phyloP scores from a whole-genome alignment of 2,329 filamentous ascomycete species.

The Didymella glomerata region DNA sequence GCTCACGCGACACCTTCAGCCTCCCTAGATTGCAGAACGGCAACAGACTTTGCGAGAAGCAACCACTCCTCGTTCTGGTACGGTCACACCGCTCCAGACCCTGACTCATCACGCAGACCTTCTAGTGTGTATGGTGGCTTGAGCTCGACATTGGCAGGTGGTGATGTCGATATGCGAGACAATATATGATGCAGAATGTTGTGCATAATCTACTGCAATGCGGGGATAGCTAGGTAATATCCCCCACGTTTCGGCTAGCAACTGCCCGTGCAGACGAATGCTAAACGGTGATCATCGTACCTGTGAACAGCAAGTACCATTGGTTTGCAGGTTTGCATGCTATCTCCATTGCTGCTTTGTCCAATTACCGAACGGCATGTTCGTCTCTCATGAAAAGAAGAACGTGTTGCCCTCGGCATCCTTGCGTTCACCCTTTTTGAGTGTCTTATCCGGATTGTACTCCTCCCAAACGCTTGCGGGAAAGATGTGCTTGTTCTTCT shows the following conservation, averaged over 20 bases:
- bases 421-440: slow-evolving; percentile 77
- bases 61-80: slow-evolving; percentile 12
- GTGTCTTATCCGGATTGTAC: slow-evolving; percentile 90
- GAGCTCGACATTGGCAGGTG: slow-evolving; percentile 21
- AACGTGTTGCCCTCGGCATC: slow-evolving; percentile 92
- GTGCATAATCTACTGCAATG: slow-evolving; percentile 10
- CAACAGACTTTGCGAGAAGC: neutral
- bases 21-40: slow-evolving; percentile 2
- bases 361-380: too few species aligned
- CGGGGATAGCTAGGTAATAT: neutral
- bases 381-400: slow-evolving; percentile 63
- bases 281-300: neutral
- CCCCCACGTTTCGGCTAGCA: neutral
- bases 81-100: slow-evolving; percentile 39
- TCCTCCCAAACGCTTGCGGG: slow-evolving; percentile 95
- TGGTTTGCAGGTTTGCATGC: neutral
- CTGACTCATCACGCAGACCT: slow-evolving; percentile 25
- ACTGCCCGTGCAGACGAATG: neutral
- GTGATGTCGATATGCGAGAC: slow-evolving; percentile 4
- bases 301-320: too few species aligned
- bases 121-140: slow-evolving; percentile 22
- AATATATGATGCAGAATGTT: slow-evolving; percentile 1
- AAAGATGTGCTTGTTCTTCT: slow-evolving; percentile 97
- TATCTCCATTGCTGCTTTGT: neutral
- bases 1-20: slow-evolving; percentile 37